Evolutionary conservation across 768 basidiomycete species (phyloP), one percentile per base, ranked within the genome.

Genomic region (Hypsizygus marmoreus): DNA sequence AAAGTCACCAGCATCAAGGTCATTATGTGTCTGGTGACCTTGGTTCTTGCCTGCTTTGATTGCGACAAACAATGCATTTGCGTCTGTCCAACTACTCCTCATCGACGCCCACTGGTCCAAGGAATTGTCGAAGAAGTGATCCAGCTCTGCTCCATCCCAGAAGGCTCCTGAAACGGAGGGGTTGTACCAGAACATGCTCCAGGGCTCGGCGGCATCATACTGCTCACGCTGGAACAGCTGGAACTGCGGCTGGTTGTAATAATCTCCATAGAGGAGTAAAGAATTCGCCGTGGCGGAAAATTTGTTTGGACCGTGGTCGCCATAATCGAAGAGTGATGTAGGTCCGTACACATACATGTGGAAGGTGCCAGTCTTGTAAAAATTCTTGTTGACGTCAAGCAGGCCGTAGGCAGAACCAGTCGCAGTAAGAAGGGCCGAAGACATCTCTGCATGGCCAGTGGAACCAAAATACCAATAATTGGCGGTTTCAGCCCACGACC

Each of bases 391-490:
- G 50, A 68, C 64, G 39, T 71, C 67, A 44, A 92, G 73, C 32
- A 99, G 73, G 29, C 83, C 82, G 57, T 82, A 88, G 61, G 88
- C 74, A 31, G 84, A 86, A 33, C 97, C 97, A 14, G 92, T 91
- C 3, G 97, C 94, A 7, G 88, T 81, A 10, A 84, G 61, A 43
- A 99, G 80, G 4, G 91, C 77, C 2, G 91, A 81, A 2, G 84
- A 59, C 86, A 97, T 84, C 69, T 98, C 94, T 4, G 92, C 91
- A 58, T 88, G 86, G 12, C 82, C 91, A 6, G 91, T 95, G 28
- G 86, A 90, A 61, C 93, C 95, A 56, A 95, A 97, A 67, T 91
- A 91, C 91, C 91, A 94, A 60, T 93, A 95, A 67, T 98, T 91
- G 26, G 90, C 76, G 0, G 94, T 97, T 68, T 99, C 97, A 17